phyloP scores from a whole-genome alignment of 2,329 filamentous ascomycete species.

The Apiospora koreana region DNA sequence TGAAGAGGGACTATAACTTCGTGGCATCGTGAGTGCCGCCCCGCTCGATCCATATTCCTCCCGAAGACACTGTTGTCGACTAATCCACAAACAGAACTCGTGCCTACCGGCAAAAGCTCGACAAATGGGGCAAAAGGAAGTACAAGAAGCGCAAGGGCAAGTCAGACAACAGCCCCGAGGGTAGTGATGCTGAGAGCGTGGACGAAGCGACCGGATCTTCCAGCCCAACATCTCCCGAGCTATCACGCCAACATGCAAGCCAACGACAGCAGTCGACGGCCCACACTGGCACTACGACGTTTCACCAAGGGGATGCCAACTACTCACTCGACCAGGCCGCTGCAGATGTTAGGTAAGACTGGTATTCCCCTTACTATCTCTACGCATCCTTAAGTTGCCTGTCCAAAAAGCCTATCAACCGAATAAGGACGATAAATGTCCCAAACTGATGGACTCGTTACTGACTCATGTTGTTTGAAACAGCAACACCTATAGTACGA shows the following conservation, averaged over 20 bases:
- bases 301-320: background rate
- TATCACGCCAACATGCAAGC: background rate
- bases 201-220: background rate
- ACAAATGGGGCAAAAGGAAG: constrained; percentile 28
- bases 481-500: background rate
- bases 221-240: background rate
- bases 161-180: background rate
- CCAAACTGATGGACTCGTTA: no score
- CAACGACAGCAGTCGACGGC: background rate
- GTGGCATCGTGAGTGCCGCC: constrained; percentile 38
- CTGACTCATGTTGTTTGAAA: no score
- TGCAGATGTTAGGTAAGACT: background rate
- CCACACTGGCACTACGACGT: background rate
- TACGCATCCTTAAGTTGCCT: background rate
- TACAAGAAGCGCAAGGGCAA: constrained; percentile 8
- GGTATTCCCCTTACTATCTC: background rate
- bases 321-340: background rate
- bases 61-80: background rate
- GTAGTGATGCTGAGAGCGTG: background rate
- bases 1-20: constrained; percentile 39
- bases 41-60: background rate
- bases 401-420: no score
- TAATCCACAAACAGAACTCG: constrained; percentile 31
- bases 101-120: constrained; percentile 45
- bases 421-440: no score